Percentiles rank a stretch among this genome's conserved stretches.
These are phyloP conservation scores for Nakazawaea laoshanensis DNA, from an alignment of 805 yeast genomes.

Conservation along the genomic window DNA sequence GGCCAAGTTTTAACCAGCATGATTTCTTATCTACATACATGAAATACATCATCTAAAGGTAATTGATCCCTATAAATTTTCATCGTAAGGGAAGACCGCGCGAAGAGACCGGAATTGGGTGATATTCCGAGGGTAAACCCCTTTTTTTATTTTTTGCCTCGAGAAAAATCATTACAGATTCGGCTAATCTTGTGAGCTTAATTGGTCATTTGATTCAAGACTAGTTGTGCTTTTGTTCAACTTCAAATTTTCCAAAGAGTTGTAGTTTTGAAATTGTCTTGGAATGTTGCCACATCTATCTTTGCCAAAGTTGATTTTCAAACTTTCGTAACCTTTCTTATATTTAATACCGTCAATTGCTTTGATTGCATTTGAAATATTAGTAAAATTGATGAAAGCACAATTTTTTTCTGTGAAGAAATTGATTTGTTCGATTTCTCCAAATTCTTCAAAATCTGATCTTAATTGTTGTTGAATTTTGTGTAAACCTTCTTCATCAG, in stretches of 20 bases:
- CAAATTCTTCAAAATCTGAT: conserved; percentile 69
- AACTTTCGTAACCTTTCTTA: conserved; percentile 54
- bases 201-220: background rate
- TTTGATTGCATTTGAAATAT: conserved; percentile 82
- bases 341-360: conserved; percentile 89
- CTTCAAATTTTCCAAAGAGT: background rate
- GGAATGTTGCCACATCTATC: conserved; percentile 95
- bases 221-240: background rate
- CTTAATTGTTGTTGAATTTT: conserved; percentile 39
- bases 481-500: conserved; percentile 15
- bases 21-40: no score
- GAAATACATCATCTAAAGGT: conserved; percentile 1
- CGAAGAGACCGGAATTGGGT: background rate
- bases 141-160: no score
- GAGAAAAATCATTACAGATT: no score
- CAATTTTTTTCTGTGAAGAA: conserved; percentile 77
- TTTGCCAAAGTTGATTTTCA: conserved; percentile 87
- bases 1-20: no score
- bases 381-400: conserved; percentile 87
- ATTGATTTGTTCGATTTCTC: conserved; percentile 93
- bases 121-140: no score
- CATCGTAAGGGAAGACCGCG: conserved; percentile 5
- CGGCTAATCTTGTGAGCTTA: no score
- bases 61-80: background rate
- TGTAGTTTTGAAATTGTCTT: conserved; percentile 41